Evolutionary conservation across 2,329 filamentous ascomycete genomes (phyloP), one percentile per base, ranked within the genome.

Genomic region (Lachnellula occidentalis): DNA sequence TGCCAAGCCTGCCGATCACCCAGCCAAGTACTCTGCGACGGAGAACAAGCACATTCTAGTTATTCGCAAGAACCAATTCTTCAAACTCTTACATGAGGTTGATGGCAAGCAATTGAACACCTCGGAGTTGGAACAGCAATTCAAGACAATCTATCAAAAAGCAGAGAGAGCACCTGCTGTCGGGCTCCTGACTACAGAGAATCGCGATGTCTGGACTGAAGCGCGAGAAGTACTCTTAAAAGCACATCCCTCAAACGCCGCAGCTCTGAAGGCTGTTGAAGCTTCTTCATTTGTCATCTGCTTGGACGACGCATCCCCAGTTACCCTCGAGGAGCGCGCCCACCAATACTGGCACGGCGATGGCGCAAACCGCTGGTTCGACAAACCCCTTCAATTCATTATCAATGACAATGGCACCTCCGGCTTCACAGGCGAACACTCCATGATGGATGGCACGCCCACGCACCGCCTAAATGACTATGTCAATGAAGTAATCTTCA

Each of bases 401-500:
- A 72, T 99, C 76, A 96, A 96, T 73, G 92, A 99, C 71, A 99
- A 99, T 71, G 94, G 94, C 64, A 95, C 94, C 7, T 88, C 94
- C 2, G 94, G 94, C 58, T 99, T 99, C 80, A 92, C 91, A 80
- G 94, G 94, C 68, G 94, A 99, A 76, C 94, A 99, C 80, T 95
- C 89, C 66, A 97, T 99, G 94, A 99, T 99, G 95, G 94, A 99
- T 70, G 94, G 95, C 61, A 99, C 94, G 6, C 92, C 95, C 1
- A 99, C 95, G 2, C 94, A 97, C 74, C 87, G 95, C 45, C 81
- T 99, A 15, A 99, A 96, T 72, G 94, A 99, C 79, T 94, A 91
- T 69, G 81, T 95, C 69, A 95, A 92, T 76, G 85, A 88, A 70
- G 81, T 89, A 67, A 96, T 97, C 72, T 92, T 96, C 75, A 86